Evolutionary conservation across 2,329 filamentous ascomycete species (phyloP), one percentile per base, ranked within the genome.

Genomic region (Aspergillus aculeatinus): DNA sequence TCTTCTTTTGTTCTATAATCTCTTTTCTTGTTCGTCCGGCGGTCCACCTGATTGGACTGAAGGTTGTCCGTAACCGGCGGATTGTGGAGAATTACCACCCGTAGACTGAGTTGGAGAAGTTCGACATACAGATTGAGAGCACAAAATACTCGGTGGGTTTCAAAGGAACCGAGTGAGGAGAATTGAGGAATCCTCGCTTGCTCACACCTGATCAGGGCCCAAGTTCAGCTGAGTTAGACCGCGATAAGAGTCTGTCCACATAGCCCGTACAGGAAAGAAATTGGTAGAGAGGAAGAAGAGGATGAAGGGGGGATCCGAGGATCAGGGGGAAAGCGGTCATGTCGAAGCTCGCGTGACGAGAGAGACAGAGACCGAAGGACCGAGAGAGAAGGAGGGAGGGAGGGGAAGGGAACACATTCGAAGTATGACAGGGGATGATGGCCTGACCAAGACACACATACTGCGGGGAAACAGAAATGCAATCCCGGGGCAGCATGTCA

Each of bases 281-380:
- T 44, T 19, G 60, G 57, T 62, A 52, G 57, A 62, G 60, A 44
- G 12, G 39, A 44, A 19, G 39, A n/a, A 44, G 16, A 9, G 16
- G 39, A n/a, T 44, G 14, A 44, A 44, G 39, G 12, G 5, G 5
- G 16, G 3, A 16, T 35, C 16, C 23, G 39, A 54, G n/a, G 48
- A 42, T 27, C 16, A 57, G 19, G 33, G 21, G 47, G 33, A 51
- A 44, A 57, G 31, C 33, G 53, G 48, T 53, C 58, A 57, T 49
- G 39, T 44, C 39, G 25, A 54, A 27, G 33, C 51, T 44, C 39
- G 39, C 39, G 39, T 35, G 27, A 33, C 29, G 5, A 29, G 19
- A 29, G 33, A 12, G 11, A 35, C 9, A 9, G 27, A 29, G 27
- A 10, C 27, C 7, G 27, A 29, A 29, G 27, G 7, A 29, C 27